These are phyloP conservation scores for Russula dissimulans DNA, from an alignment of 768 basidiomycete species.

Conservation along the genomic window DNA sequence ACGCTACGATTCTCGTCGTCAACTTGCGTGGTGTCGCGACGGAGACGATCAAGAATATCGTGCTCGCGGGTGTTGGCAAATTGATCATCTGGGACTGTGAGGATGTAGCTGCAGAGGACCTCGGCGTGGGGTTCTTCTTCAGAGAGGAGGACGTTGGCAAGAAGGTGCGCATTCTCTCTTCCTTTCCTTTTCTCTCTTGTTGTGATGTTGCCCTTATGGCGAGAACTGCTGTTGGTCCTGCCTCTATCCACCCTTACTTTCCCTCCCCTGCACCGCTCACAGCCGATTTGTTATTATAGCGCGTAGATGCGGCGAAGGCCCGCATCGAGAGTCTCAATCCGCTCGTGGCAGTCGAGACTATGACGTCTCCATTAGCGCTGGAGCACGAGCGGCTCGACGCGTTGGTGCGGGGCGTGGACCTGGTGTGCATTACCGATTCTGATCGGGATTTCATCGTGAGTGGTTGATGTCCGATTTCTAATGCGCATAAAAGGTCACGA, in stretches of 20 bases:
- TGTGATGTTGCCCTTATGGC: too few species aligned
- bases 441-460: constrained; percentile 62
- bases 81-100: constrained; percentile 76
- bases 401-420: constrained; percentile 59
- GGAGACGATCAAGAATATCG: constrained; percentile 95
- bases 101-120: constrained; percentile 71
- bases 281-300: constrained; percentile 38
- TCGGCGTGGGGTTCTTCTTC: constrained; percentile 90
- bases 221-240: too few species aligned
- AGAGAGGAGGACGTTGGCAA: constrained; percentile 87
- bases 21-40: constrained; percentile 78
- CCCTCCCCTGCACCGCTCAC: constrained; percentile 28
- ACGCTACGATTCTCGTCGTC: constrained; percentile 80
- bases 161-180: constrained; percentile 47
- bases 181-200: neutral
- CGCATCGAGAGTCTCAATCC: constrained; percentile 89
- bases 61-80: constrained; percentile 90
- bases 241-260: neutral
- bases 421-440: constrained; percentile 84
- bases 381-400: constrained; percentile 45
- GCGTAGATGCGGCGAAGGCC: constrained; percentile 74
- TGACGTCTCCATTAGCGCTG: constrained; percentile 41
- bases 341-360: constrained; percentile 70
- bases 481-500: constrained; percentile 7
- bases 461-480: constrained; percentile 5